Percentiles rank a stretch among this genome's conserved stretches.
phyloP scores from a whole-genome alignment of 495 filamentous ascomycete genomes.

The Usnea hakonensis region DNA sequence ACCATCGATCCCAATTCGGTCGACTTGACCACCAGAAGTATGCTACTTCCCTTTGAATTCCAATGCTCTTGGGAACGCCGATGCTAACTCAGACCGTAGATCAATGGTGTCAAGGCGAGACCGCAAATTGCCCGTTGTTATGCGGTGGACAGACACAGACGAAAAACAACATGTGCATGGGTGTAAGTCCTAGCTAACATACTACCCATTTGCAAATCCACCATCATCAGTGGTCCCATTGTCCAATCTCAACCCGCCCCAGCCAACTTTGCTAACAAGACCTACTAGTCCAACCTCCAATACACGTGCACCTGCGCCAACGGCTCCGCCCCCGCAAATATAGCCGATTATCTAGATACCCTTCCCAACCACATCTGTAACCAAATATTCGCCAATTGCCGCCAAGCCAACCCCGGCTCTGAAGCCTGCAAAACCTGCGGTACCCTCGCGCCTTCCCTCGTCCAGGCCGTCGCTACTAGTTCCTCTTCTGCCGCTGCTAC shows the following conservation, averaged over 20 bases:
- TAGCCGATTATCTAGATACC: slow-evolving; percentile 44
- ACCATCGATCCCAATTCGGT: slow-evolving; percentile 20
- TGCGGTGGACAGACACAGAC: slow-evolving; percentile 33
- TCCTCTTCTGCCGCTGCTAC: slow-evolving; percentile 23
- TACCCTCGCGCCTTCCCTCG: slow-evolving; percentile 38
- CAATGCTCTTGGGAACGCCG: not conserved
- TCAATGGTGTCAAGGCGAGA: slow-evolving; percentile 40
- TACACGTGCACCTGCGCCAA: slow-evolving; percentile 50
- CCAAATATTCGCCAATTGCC: slow-evolving; percentile 43
- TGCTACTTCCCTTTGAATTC: not conserved
- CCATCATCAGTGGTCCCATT: not conserved
- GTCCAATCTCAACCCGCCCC: not conserved
- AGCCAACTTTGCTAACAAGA: slow-evolving; percentile 10
- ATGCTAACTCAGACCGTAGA: slow-evolving; percentile 26
- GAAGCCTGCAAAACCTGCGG: slow-evolving; percentile 42
- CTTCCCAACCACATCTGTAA: slow-evolving; percentile 53
- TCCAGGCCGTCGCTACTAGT: slow-evolving; percentile 25
- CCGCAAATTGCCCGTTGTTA: slow-evolving; percentile 40
- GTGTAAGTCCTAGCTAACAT: slow-evolving; percentile 30
- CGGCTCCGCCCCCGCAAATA: slow-evolving; percentile 41
- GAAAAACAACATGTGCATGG: slow-evolving; percentile 36
- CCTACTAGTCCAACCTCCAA: slow-evolving; percentile 38
- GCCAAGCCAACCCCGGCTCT: slow-evolving; percentile 39
- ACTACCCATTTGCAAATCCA: not conserved
- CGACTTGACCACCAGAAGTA: slow-evolving; percentile 15